These are phyloP conservation scores for Funneliformis geosporum DNA, from an alignment of 192 early-diverging fungal species.

Conservation along the genomic window DNA sequence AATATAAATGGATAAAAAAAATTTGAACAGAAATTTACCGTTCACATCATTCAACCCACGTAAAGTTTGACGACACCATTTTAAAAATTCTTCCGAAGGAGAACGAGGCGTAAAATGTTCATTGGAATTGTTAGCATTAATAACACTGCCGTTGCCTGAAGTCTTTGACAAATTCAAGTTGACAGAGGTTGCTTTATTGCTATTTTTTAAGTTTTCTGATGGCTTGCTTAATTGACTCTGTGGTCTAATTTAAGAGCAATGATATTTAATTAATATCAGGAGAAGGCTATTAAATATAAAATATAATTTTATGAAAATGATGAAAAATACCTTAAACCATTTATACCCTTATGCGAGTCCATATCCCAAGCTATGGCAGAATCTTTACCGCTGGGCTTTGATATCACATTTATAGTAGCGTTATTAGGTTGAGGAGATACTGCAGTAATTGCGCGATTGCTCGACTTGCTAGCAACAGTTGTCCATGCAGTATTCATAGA, in stretches of 20 bases:
- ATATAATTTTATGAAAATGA: background rate
- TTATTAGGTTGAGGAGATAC: constrained; percentile 13
- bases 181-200: constrained; percentile 38
- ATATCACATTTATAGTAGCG: background rate
- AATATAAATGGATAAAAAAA: background rate
- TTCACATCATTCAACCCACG: constrained; percentile 60
- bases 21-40: constrained; percentile 35
- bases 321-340: background rate
- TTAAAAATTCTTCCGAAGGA: constrained; percentile 68
- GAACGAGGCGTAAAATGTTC: constrained; percentile 38
- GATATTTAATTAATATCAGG: background rate
- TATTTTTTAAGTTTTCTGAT: constrained; percentile 14
- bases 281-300: background rate
- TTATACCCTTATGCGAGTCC: background rate
- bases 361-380: constrained; percentile 2
- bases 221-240: constrained; percentile 1
- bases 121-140: background rate
- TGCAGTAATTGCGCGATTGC: background rate
- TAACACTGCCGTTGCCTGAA: background rate
- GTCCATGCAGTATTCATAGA: constrained; percentile 40
- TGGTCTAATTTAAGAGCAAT: background rate
- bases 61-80: constrained; percentile 70
- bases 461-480: constrained; percentile 37
- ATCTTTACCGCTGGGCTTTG: background rate
- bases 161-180: constrained; percentile 27